phyloP scores from a whole-genome alignment of 2,329 filamentous ascomycete species.

The Alternaria consortialis region DNA sequence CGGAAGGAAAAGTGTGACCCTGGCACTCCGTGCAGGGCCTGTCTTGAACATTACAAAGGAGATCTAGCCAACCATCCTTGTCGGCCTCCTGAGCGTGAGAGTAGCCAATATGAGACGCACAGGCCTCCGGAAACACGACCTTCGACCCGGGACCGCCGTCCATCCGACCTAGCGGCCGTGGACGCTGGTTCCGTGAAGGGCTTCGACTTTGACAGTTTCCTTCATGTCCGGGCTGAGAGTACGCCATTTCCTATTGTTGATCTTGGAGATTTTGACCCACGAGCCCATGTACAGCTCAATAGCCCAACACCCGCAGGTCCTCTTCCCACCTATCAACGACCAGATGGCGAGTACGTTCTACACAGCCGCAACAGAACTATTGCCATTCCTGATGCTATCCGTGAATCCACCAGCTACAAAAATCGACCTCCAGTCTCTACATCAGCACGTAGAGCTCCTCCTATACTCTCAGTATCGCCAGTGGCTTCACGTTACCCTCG shows the following conservation, averaged over 20 bases:
- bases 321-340: constrained; percentile 13
- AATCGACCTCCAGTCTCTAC: constrained; percentile 13
- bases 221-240: too few relatives aligned
- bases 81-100: constrained; percentile 17
- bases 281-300: too few relatives aligned
- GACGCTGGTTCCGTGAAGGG: too few relatives aligned
- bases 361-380: constrained; percentile 36
- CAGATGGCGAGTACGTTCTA: constrained; percentile 16
- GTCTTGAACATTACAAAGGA: constrained; percentile 50
- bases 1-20: constrained; percentile 51
- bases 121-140: not conserved
- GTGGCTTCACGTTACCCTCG: constrained; percentile 31
- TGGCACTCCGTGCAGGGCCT: constrained; percentile 52
- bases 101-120: not conserved
- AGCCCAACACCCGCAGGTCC: too few relatives aligned
- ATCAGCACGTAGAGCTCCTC: constrained; percentile 30
- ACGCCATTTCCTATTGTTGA: too few relatives aligned
- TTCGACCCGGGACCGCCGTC: rapidly evolving
- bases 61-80: constrained; percentile 50
- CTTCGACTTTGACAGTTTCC: too few relatives aligned
- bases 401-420: constrained; percentile 23
- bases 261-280: too few relatives aligned
- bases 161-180: not conserved
- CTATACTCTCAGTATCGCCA: constrained; percentile 41
- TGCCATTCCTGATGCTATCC: constrained; percentile 38